Conservation (phyloP, 352 stramenopile genomes). For the Peronosclerospora sorghi region DNA sequence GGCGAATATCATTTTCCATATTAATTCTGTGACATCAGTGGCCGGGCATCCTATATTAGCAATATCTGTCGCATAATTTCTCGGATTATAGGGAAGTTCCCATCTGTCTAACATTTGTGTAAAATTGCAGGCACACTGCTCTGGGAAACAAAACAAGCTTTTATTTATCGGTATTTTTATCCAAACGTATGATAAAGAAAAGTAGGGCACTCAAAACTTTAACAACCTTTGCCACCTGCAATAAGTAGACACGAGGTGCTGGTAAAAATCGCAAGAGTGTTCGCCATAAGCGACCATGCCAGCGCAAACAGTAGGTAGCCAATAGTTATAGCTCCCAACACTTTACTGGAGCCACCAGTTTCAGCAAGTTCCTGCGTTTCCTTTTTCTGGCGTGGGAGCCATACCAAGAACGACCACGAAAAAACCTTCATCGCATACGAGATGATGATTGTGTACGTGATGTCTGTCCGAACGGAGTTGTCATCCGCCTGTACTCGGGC, state of each 20-base stretch:
- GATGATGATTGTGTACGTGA: slow-evolving; percentile 32
- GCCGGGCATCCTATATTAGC: too few species aligned
- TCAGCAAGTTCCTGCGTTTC: slow-evolving; percentile 23
- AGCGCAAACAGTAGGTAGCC: slow-evolving; percentile 25
- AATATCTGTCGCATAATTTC: too few species aligned
- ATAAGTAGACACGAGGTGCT: slow-evolving; percentile 31
- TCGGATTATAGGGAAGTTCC: too few species aligned
- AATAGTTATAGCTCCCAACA: slow-evolving; percentile 25
- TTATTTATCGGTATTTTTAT: too few species aligned
- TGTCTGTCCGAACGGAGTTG: slow-evolving; percentile 18
- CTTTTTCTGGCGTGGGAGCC: slow-evolving; percentile 32
- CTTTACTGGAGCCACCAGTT: slow-evolving; percentile 23
- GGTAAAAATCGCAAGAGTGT: slow-evolving; percentile 27
- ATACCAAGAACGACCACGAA: slow-evolving; percentile 22
- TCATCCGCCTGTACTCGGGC: slow-evolving; percentile 34
- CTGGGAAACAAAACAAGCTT: too few species aligned
- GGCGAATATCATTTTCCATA: too few species aligned
- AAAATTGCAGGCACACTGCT: too few species aligned
- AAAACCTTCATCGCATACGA: slow-evolving; percentile 27
- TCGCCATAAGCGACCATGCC: slow-evolving; percentile 28
- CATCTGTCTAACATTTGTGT: too few species aligned
- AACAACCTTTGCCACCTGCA: slow-evolving; percentile 29
- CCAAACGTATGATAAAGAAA: too few species aligned
- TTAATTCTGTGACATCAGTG: too few species aligned
- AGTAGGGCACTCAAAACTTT: not conserved